Evolutionary conservation across 2,329 filamentous ascomycete species (phyloP).

Genomic region (Colletotrichum sidae): DNA sequence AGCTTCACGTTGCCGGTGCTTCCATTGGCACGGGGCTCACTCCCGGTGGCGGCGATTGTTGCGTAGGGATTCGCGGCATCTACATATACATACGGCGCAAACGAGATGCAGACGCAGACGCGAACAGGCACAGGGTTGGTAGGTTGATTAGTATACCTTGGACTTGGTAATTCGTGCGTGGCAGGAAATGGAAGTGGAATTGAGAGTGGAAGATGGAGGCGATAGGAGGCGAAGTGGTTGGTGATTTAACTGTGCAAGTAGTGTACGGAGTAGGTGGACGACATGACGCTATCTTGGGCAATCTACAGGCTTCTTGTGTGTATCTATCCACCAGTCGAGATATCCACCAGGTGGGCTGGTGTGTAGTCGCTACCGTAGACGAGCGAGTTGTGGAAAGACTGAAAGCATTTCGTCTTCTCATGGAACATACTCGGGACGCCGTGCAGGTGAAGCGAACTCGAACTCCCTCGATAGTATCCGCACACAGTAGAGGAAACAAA

Average conservation of each 20-base stretch:
- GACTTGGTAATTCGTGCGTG: no score
- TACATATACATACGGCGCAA: background rate
- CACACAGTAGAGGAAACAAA: background rate
- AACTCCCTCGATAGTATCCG: background rate
- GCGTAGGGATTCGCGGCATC: constrained; percentile 18
- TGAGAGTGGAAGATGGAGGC: background rate
- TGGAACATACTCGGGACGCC: no score
- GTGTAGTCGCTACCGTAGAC: no score
- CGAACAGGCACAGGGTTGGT: no score
- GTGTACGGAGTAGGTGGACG: constrained; percentile 1
- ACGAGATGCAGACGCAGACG: no score
- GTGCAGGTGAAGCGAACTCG: no score
- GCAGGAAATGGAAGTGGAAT: no score
- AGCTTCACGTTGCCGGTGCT: background rate
- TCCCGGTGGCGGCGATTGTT: background rate
- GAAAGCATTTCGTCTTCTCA: no score
- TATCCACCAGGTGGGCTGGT: constrained; percentile 19
- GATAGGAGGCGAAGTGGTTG: background rate
- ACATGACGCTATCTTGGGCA: constrained; percentile 26
- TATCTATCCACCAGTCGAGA: no score
- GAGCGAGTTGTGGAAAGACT: no score
- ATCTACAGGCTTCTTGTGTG: background rate
- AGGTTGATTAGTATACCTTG: no score
- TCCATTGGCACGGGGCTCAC: background rate
- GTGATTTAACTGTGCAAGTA: no score